Base-by-base conservation (phyloP, 768 basidiomycete genomes). In the Auriculariales sp. region DNA sequence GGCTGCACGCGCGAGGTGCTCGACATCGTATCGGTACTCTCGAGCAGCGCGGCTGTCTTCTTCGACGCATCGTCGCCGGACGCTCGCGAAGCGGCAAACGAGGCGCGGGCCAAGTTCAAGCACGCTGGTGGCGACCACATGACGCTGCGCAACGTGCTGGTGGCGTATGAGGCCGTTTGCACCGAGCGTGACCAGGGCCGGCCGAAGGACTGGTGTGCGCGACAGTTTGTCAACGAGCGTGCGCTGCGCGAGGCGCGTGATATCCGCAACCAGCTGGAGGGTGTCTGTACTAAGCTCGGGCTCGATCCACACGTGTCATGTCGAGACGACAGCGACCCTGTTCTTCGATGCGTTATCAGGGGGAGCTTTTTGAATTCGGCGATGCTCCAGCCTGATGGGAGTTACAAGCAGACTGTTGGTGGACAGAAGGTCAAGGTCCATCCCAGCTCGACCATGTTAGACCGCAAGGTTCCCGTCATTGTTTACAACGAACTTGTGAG, bases 401-500 rank as follows among this genome's bases (percentile, higher is more conserved):
- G 77, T 28, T 99, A 97, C 69, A 94, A 81, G 61, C 86, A 78
- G 60, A 70, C 77, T 3, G 76, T 87, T 69, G 85, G 85, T 2
- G 77, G 75, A 42, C 73, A 77, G 88, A 63, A 74, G 22, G 72
- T 98, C 51, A 94, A 93, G 62, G 85, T 99, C 19, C 91, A 98
- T 59, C 95, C 94, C 0, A 76, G 84, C 28, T 97, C 93, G 28
- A 73, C 77, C 3, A 60, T 98, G 57, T 76, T 74, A 56, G 81
- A 84, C 55, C 89, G 85, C 59, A 88, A 86, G 61, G 77, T 81
- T 0, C 80, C 81, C 0, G 89, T 83, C 4, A 90, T 99, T 54
- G 74, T 99, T 31, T 99, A 87, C 61, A 84, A 94, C 61, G 95
- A 99, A 60, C 66, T 99, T 60, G 94, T 95, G 53, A 59, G 83